These are phyloP conservation scores for Penicillium verhagenii DNA, from an alignment of 495 filamentous ascomycete genomes.

Conservation along the genomic window DNA sequence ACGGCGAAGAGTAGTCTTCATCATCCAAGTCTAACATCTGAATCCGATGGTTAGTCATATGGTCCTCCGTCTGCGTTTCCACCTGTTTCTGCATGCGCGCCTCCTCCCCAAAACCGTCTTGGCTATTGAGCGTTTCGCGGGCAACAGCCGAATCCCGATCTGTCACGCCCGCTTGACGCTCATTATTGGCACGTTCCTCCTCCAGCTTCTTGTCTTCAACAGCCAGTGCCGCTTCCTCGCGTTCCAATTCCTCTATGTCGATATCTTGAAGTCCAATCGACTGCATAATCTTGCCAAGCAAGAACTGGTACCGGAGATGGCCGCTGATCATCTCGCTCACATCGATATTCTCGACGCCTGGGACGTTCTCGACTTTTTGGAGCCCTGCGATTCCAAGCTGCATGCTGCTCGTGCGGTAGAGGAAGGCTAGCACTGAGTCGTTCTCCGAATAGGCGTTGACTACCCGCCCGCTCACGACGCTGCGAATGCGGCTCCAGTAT, in stretches of 20 bases:
- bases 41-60: constrained; percentile 31
- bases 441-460: constrained; percentile 78
- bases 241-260: constrained; percentile 52
- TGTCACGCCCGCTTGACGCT: constrained; percentile 41
- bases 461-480: constrained; percentile 69
- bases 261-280: constrained; percentile 68
- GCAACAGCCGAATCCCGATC: constrained; percentile 35
- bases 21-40: constrained; percentile 26
- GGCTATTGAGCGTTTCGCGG: constrained; percentile 27
- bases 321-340: constrained; percentile 70
- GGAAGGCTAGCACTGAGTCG: constrained; percentile 72
- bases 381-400: constrained; percentile 77
- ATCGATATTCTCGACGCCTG: constrained; percentile 73
- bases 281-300: constrained; percentile 66
- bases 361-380: constrained; percentile 60
- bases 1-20: constrained; percentile 20
- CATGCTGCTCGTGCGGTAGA: constrained; percentile 74
- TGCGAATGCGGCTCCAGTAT: constrained; percentile 68
- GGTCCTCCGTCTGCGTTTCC: constrained; percentile 54
- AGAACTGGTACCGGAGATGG: constrained; percentile 67
- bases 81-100: constrained; percentile 41
- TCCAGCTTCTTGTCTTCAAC: constrained; percentile 56
- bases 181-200: constrained; percentile 47
- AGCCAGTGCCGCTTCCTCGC: constrained; percentile 57
- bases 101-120: constrained; percentile 37